Conservation (phyloP, 371 early-diverging fungal species). For the Capillidium rhysosporum region DNA sequence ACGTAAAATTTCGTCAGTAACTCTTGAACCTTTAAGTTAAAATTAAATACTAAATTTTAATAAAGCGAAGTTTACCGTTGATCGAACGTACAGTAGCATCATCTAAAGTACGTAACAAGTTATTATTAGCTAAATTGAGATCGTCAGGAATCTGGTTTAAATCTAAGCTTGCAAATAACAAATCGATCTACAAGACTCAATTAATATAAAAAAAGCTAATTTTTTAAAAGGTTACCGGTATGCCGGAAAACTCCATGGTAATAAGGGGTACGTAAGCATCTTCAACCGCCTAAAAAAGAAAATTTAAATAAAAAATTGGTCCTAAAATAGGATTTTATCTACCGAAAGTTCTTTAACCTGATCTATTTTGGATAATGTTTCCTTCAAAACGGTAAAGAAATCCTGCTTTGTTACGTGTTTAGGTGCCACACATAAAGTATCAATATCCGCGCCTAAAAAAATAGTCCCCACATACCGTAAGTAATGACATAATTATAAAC, state of each 20-base stretch:
- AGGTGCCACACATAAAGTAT: conserved; percentile 96
- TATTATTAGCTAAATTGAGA: conserved; percentile 74
- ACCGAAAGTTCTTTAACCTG: conserved; percentile 85
- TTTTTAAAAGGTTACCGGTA: conserved; percentile 33
- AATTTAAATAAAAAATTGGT: neutral
- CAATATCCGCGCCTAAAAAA: conserved; percentile 85
- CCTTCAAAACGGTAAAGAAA: conserved; percentile 86
- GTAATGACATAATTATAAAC: neutral
- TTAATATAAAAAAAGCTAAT: neutral
- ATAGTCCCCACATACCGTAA: too few relatives aligned
- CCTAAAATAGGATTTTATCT: conserved; percentile 5
- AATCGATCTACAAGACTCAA: conserved; percentile 57
- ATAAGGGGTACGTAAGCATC: conserved; percentile 98
- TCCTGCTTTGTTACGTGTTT: conserved; percentile 84
- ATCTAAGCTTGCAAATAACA: conserved; percentile 81
- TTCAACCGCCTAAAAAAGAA: conserved; percentile 47
- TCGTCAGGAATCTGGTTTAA: conserved; percentile 64
- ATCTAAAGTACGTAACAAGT: conserved; percentile 76
- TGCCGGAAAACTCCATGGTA: conserved; percentile 79
- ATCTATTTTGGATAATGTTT: conserved; percentile 52
- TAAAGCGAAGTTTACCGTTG: conserved; percentile 57
- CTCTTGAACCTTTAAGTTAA: conserved; percentile 52
- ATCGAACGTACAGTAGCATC: conserved; percentile 85
- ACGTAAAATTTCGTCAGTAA: conserved; percentile 94
- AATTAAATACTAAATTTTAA: too few relatives aligned